Base-by-base conservation (phyloP, 2,329 filamentous ascomycete species). In the Cytospora leucostoma region DNA sequence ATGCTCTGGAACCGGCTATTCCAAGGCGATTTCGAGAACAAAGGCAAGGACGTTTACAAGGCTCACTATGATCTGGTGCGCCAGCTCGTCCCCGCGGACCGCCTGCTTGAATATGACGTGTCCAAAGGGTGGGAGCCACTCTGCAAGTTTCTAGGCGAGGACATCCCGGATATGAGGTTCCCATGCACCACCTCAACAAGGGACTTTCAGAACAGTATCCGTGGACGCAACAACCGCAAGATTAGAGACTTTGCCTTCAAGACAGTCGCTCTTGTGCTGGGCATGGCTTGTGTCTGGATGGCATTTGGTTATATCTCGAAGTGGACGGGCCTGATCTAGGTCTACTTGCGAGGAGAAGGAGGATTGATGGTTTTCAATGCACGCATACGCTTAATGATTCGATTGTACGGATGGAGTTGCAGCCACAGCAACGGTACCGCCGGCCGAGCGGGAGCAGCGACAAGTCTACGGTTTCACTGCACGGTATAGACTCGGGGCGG, bases 91-190 rank as follows among this genome's bases (percentile, higher is more conserved):
- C 64, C 74, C 1, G 65, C 65, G 7, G 73, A 76, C 1, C 67
- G 70, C 12, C 65, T 77, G 13, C 71, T 80, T 4, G 76, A 78
- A 56, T 79, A 72, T 71, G 69, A 72, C 11, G 69, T 75, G 1
- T 68, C 73, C 38, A 73, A 80, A 21, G 77, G 77, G 15, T 79
- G 77, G 77, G 73, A 69, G 55, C 76, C 77, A 11, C 73, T 80
- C 2, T 79, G 77, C 68, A 60, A 70, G 50, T 80, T 79, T 53
- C 65, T 79, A 2, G 72, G 71, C 15, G 74, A 75, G 62, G 70
- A 71, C 0, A 68, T 77, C 0, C 77, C 77, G 1, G 64, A 71
- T 0, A 59, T 66, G 35, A 64, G 68, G n/a, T 78, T 78, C 61
- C 76, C 76, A 1, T 71, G 72, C 52, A 70, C 71, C 1, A 77